Evolutionary conservation across 2,329 filamentous ascomycete species (phyloP), one percentile per base, ranked within the genome.

Genomic region (Cercospora sp.): DNA sequence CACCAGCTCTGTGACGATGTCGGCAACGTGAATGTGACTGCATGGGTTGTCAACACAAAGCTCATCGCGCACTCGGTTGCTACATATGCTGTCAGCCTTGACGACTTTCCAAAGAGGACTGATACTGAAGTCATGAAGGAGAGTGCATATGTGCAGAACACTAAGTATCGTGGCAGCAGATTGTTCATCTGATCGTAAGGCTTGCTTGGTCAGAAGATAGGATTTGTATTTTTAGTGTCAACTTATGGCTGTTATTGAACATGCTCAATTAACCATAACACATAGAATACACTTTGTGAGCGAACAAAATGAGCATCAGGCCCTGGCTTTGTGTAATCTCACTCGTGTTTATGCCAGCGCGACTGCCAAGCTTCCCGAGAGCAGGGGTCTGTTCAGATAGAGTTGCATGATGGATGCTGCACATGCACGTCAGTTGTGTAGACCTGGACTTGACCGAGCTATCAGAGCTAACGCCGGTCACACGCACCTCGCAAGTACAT

Each of bases 21-120:
- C 2, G 75, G 74, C 43, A 81, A 81, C 71, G 78, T 89, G 69
- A 86, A 89, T 71, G 76, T 80, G 51, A 81, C 82, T 5, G 85
- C 85, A 7, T 88, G 85, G 80, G 81, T 85, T 67, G 77, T 85
- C 69, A 88, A 87, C 74, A 82, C 83, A 6, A 82, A 85, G 77
- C 85, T 82, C 60, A 89, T 93, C 72, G 90, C 91, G 2, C 89
- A 91, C 79, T 89, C 88, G 0, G 87, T 92, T n/a, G 90, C 89
- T 1, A 89, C 87, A 0, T 92, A 88, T 74, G 90, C 89, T 10
- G 77, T 81, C 3, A 90, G 88, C 0, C 88, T 91, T 71, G 82
- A 90, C 4, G 87, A 85, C 9, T 90, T 91, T 79, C 72, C 73
- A 4, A 71, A 74, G 67, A 60, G 72, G 28, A 65, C 49, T 32